Evolutionary conservation across 139 green algal genomes (phyloP), one percentile per base, ranked within the genome.

Genomic region (Ettlia oleoabundans): DNA sequence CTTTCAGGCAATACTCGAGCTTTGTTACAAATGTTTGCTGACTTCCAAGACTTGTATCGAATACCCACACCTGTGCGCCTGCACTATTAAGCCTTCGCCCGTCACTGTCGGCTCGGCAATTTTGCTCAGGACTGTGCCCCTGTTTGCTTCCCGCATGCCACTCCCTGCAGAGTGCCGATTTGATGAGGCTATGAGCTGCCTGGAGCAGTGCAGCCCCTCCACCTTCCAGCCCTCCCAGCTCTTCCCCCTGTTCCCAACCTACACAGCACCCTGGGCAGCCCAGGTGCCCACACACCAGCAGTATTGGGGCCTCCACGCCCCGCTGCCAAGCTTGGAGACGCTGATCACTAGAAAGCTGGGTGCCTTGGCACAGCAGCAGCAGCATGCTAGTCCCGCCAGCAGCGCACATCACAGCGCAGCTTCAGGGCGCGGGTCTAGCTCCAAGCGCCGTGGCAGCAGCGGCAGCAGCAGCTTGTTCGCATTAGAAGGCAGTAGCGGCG

Each of bases 221-320:
- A 62, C 82, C 6, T 91, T 92, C 68, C 92, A 94, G 88, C 92
- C 92, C 7, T 67, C 74, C 8, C 86, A 93, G 89, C 88, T 96
- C 52, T 88, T 93, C 64, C 65, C 79, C 2, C 82, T 96, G 37
- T 94, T 94, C 68, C 90, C 92, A 0, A 21, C 32, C 2, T n/a
- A 75, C 35, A 86, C 78, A 3, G 74, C 71, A 1, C 83, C 83
- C 68, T 94, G 85, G 86, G 38, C 70, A 3, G 26, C 9, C 0
- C 51, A 52, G 55, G 43, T 72, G 38, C 85, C 89, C 28, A 18
- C 28, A 5, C 84, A 74, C 24, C 76, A 69, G 32, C 72, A 53
- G 33, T 87, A 93, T 62, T 95, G 92, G 91, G 85, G 89, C 32
- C 85, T 94, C 79, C 83, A 91, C 64, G 75, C 83, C 24, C 84